phyloP scores from a whole-genome alignment of 1,139 yeast species.

The Candida mesenterica region DNA sequence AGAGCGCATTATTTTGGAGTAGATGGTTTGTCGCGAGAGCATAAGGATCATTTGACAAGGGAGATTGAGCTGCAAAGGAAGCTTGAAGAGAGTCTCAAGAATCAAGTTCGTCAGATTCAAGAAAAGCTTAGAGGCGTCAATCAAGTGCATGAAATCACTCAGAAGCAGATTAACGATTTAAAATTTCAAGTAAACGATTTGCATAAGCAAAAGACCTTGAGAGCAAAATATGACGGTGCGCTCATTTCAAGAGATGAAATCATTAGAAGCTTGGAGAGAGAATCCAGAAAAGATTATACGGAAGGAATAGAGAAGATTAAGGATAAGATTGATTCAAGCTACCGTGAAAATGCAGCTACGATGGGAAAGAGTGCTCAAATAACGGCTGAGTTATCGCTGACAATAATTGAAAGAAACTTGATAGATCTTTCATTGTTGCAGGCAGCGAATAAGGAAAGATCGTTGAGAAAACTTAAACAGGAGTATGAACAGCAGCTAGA shows the following conservation, averaged over 20 bases:
- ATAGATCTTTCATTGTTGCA: constrained; percentile 27
- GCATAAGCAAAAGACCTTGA: constrained; percentile 9
- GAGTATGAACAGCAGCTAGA: constrained; percentile 33
- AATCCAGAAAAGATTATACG: constrained; percentile 29
- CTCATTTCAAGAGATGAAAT: constrained; percentile 22
- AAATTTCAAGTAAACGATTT: constrained; percentile 23
- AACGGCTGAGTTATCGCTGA: background rate
- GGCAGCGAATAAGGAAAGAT: constrained; percentile 31
- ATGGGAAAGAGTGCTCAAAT: constrained; percentile 16
- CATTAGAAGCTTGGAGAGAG: constrained; percentile 25
- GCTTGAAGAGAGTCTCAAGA: constrained; percentile 18
- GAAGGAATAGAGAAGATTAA: constrained; percentile 26
- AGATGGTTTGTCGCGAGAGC: constrained; percentile 43
- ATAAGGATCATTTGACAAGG: constrained; percentile 21
- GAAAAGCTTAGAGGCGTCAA: constrained; percentile 10
- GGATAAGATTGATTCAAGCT: constrained; percentile 24
- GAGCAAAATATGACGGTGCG: constrained; percentile 12
- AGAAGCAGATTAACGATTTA: constrained; percentile 17
- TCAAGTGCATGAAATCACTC: constrained; percentile 7
- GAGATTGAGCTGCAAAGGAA: constrained; percentile 19
- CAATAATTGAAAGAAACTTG: constrained; percentile 23
- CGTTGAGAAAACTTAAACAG: constrained; percentile 30
- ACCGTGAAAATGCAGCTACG: constrained; percentile 18
- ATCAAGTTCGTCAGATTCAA: constrained; percentile 11
- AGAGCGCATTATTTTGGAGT: constrained; percentile 39